Evolutionary conservation across 176 grass and related monocot species (phyloP), one percentile per base, ranked within the genome.

Genomic region (Puya raimondii): DNA sequence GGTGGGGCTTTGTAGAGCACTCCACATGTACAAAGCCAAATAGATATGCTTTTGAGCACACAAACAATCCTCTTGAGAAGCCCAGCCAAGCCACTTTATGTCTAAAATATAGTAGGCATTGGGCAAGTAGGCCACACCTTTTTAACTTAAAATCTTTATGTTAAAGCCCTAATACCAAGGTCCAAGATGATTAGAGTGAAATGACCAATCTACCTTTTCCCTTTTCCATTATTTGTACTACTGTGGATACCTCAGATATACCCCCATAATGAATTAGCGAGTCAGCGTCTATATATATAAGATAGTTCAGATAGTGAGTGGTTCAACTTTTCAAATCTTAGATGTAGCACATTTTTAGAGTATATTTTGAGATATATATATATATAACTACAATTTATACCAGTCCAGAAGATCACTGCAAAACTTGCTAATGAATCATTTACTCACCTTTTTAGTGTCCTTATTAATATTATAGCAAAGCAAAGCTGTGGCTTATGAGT

Each of bases 31-130:
- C 54, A 17, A 59, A 59, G 54, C 16, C 54, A 59, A 59, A 59
- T 59, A 59, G 16, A 59, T 9, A 59, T 59, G 20, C 20, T 15
- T 17, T 17, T 59, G 7, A 56, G 12, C 10, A 66, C 23, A 66
- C 23, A 66, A 66, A 66, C 3, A 47, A 66, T 42, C 13, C 33
- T 67, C 65, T 67, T 67, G 65, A 67, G 65, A 67, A 67, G 65
- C 17, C 33, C 65, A 48, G 14, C 65, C 29, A 67, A 67, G 16
- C 33, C 33, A 25, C 65, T 67, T 48, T 48, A 20, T 67, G 15
- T 47, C 29, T 47, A 48, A 26, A 26, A 67, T 67, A 67, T 1
- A 67, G 7, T 16, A 48, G 33, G 65, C 65, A 67, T 17, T 20
- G 54, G 0, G 54, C 33, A 42, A 23, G 9, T 11, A 3, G 23